These are phyloP conservation scores for Uronychia setigera DNA, from an alignment of 73 alveolate genomes.

Conservation along the genomic window DNA sequence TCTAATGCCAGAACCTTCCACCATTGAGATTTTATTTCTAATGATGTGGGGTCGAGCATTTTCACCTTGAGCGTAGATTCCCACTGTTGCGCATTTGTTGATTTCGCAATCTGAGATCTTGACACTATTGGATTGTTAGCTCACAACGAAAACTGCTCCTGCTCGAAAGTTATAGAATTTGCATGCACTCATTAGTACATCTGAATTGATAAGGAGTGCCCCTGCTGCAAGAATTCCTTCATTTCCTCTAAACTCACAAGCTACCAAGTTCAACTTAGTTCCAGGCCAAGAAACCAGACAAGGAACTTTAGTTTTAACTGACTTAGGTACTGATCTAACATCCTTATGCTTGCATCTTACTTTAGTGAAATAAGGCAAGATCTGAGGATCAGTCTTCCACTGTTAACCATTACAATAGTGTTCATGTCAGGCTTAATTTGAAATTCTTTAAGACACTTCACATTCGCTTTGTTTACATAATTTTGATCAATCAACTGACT, in stretches of 20 bases:
- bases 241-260: slow-evolving; percentile 63
- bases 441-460: slow-evolving; percentile 33
- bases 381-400: slow-evolving; percentile 55
- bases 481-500: slow-evolving; percentile 11
- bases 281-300: slow-evolving; percentile 58
- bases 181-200: slow-evolving; percentile 45
- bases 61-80: slow-evolving; percentile 68
- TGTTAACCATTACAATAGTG: slow-evolving; percentile 32
- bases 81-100: slow-evolving; percentile 59
- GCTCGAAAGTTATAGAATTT: slow-evolving; percentile 44
- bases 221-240: slow-evolving; percentile 47
- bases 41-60: slow-evolving; percentile 65
- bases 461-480: slow-evolving; percentile 36
- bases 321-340: slow-evolving; percentile 43
- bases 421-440: slow-evolving; percentile 52
- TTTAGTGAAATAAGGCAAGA: slow-evolving; percentile 36
- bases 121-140: slow-evolving; percentile 35
- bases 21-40: slow-evolving; percentile 47
- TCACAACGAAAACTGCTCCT: slow-evolving; percentile 42
- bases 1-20: slow-evolving; percentile 79
- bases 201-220: slow-evolving; percentile 30
- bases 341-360: not conserved
- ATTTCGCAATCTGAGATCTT: slow-evolving; percentile 64
- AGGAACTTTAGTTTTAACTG: slow-evolving; percentile 33
- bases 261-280: slow-evolving; percentile 39